These are phyloP conservation scores for Trichophyton simii DNA, from an alignment of 2,329 filamentous ascomycete species.

Conservation along the genomic window DNA sequence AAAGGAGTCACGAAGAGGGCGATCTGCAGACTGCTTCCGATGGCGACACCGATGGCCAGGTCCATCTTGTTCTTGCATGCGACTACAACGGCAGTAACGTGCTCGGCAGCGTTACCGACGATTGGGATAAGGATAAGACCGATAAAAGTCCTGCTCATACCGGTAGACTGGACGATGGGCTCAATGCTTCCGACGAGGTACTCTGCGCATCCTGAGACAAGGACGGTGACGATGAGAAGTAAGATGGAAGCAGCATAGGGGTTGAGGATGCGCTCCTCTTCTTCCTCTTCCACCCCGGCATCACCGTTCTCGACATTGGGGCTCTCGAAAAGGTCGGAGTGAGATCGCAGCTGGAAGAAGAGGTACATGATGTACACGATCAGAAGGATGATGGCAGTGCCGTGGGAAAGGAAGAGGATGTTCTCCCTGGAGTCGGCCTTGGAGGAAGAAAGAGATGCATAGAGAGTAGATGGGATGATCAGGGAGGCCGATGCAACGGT, in stretches of 20 bases:
- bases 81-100: conserved; percentile 69
- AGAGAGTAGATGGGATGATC: conserved; percentile 65
- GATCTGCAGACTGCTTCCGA: conserved; percentile 73
- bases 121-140: conserved; percentile 68
- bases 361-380: conserved; percentile 65
- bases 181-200: conserved; percentile 68
- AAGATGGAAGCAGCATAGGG: conserved; percentile 53
- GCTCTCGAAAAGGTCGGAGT: conserved; percentile 57
- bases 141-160: conserved; percentile 70
- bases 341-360: conserved; percentile 63
- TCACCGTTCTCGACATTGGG: conserved; percentile 13
- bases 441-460: conserved; percentile 46
- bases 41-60: conserved; percentile 62
- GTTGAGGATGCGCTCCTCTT: conserved; percentile 43
- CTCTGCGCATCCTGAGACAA: conserved; percentile 63
- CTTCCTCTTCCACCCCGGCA: conserved; percentile 22
- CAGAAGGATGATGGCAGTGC: conserved; percentile 63
- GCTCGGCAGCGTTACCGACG: conserved; percentile 68
- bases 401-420: conserved; percentile 60
- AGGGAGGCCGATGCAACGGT: conserved; percentile 63
- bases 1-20: conserved; percentile 69
- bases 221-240: conserved; percentile 55
- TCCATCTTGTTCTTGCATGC: conserved; percentile 60
- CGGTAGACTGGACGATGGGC: conserved; percentile 52
- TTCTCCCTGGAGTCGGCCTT: conserved; percentile 32